Conservation (phyloP, 768 basidiomycete genomes). For the Daedaleopsis sinensis region DNA sequence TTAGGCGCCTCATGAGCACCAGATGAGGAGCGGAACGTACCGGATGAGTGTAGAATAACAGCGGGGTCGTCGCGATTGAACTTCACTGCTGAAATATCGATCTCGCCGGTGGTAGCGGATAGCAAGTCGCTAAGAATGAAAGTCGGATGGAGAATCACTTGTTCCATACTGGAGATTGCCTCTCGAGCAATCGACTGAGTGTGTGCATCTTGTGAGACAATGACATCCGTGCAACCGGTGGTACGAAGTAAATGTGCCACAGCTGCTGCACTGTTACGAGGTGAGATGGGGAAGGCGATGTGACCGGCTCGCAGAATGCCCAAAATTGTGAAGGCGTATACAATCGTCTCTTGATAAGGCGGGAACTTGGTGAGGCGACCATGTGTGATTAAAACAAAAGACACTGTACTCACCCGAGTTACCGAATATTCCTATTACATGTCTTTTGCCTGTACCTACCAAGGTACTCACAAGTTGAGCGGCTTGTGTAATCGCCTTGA, state of each 20-base stretch:
- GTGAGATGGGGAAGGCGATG: slow-evolving; percentile 36
- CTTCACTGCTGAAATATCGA: background rate
- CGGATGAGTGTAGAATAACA: slow-evolving; percentile 10
- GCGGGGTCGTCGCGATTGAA: background rate
- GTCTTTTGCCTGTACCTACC: too few relatives aligned
- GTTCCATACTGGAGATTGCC: too few relatives aligned
- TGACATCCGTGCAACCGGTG: background rate
- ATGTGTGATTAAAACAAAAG: too few relatives aligned
- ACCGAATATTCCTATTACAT: too few relatives aligned
- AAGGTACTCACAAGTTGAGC: too few relatives aligned
- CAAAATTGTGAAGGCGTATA: slow-evolving; percentile 15
- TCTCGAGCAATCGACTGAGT: background rate
- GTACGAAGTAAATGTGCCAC: slow-evolving; percentile 31
- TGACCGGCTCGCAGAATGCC: slow-evolving; percentile 25
- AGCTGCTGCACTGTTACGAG: slow-evolving; percentile 33
- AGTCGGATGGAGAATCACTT: background rate
- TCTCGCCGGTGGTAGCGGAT: too few relatives aligned
- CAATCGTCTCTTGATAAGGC: slow-evolving; percentile 25
- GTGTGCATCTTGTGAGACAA: background rate
- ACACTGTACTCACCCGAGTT: too few relatives aligned
- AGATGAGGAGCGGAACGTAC: background rate
- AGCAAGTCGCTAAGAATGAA: background rate
- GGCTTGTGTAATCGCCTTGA: too few relatives aligned
- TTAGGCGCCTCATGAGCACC: background rate
- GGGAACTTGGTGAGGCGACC: too few relatives aligned